Evolutionary conservation across 164 flowering plant genomes (phyloP), one percentile per base, ranked within the genome.

Genomic region (Vitis cinerea): DNA sequence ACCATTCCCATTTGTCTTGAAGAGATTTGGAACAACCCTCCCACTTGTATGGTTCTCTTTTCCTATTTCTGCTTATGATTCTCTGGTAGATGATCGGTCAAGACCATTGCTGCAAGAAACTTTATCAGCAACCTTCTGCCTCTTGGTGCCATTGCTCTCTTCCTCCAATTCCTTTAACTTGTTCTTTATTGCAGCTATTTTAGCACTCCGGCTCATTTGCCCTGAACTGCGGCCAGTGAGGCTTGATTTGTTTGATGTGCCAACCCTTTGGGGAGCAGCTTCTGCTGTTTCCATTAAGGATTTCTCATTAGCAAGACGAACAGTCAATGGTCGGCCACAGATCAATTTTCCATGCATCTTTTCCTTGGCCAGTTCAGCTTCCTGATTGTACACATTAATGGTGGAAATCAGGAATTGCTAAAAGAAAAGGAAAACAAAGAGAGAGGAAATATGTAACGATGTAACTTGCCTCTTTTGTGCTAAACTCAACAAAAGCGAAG

Each of bases 361-460:
- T 84, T 91, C 94, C 83, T 88, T 88, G 37, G 97, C 98, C 76
- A 82, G 48, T 79, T 79, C 68, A 70, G 97, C 98, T 83, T 93
- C 97, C 98, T 93, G 88, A 93, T 85, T 86, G 57, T 97, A 90
- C 90, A 93, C 98, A 91, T 91, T 89, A 86, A 75, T 68, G 37
- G 65, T 59, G 66, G 75, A 81, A 83, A 85, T 90, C 77, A 92
- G 85, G 59, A 68, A 70, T 69, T 72, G 84, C 66, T 23, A 17
- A 37, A 47, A 54, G 7, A 31, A 19, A 74, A 47, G 64, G 16
- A 69, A 57, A 47, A 11, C 11, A 12, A 4, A 13, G 29, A 14
- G 8, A 23, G 51, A 63, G 63, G 15, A 23, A 12, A 2, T 48
- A 31, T 31, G 11, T 3, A 14, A 62, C 16, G 10, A 50, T 60